A percentile compares a stretch with the other conserved stretches of the same genome.
Evolutionary conservation across 2,329 filamentous ascomycete genomes (phyloP).

Genomic region (Chrysosporium queenslandicum): DNA sequence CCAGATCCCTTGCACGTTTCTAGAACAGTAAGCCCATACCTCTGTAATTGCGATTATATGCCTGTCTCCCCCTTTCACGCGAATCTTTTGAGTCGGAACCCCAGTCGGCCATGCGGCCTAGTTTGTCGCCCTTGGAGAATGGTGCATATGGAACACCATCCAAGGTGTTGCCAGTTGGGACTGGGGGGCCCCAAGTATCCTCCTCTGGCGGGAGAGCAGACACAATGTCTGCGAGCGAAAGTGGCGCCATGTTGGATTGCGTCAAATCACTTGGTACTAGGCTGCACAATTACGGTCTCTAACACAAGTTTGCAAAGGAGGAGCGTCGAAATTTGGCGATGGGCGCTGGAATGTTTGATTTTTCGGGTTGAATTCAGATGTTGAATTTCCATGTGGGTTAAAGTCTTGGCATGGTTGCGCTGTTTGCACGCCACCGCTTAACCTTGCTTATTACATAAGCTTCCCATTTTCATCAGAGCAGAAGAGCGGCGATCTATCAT

Average conservation of each 20-base stretch:
- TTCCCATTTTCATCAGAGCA: background rate
- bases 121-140: slow-evolving; percentile 96
- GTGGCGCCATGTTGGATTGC: slow-evolving; percentile 37
- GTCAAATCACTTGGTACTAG: background rate
- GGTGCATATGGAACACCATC: slow-evolving; percentile 95
- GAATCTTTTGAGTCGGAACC: slow-evolving; percentile 72
- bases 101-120: slow-evolving; percentile 99
- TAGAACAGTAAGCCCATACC: slow-evolving; percentile 45
- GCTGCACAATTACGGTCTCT: too few relatives aligned
- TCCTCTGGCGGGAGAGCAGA: slow-evolving; percentile 62
- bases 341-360: background rate
- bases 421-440: background rate
- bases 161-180: slow-evolving; percentile 75
- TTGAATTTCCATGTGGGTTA: slow-evolving; percentile 7
- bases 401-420: slow-evolving; percentile 5
- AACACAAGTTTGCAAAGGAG: background rate
- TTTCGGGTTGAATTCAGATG: slow-evolving; percentile 9
- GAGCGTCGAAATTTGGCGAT: background rate
- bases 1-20: background rate
- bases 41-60: slow-evolving; percentile 89
- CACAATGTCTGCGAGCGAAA: slow-evolving; percentile 56
- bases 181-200: slow-evolving; percentile 78
- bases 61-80: slow-evolving; percentile 65
- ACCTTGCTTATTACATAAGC: background rate
- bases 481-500: too few relatives aligned